phyloP scores from a whole-genome alignment of 768 basidiomycete genomes.

The Serendipita indica region DNA sequence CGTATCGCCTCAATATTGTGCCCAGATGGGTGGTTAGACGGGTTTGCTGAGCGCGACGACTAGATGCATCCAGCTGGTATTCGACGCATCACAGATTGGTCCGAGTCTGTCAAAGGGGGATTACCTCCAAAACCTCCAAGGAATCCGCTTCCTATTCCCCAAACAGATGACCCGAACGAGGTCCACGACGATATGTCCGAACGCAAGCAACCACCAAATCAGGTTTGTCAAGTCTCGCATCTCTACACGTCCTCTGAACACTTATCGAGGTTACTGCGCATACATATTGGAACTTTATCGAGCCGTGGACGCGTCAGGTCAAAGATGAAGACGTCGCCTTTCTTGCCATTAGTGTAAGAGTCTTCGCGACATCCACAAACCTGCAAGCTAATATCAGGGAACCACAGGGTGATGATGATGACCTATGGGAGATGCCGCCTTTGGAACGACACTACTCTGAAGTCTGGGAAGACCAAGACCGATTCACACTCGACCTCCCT shows the following conservation, averaged over 20 bases:
- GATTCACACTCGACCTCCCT: constrained; percentile 3
- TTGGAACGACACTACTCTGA: constrained; percentile 81
- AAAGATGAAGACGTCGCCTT: constrained; percentile 95
- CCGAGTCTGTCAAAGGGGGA: constrained; percentile 3
- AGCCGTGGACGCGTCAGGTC: constrained; percentile 77
- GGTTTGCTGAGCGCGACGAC: not conserved
- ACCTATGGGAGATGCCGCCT: constrained; percentile 73
- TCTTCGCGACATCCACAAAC: not conserved
- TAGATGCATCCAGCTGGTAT: not conserved
- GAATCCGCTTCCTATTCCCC: constrained; percentile 49
- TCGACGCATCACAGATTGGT: constrained; percentile 4
- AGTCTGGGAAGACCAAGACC: constrained; percentile 87
- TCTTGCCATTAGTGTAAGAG: constrained; percentile 57
- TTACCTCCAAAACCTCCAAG: constrained; percentile 48
- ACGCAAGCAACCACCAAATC: constrained; percentile 52
- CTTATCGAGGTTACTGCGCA: constrained; percentile 17
- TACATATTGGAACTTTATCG: constrained; percentile 79
- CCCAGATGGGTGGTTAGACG: not conserved
- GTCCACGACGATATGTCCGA: constrained; percentile 85
- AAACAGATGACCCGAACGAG: constrained; percentile 69
- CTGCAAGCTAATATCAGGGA: not conserved
- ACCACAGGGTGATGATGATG: constrained; percentile 54
- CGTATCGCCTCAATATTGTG: not conserved
- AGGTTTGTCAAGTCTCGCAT: constrained; percentile 35
- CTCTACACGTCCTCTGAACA: not conserved